A percentile compares a stretch with the other conserved stretches of the same genome.
Conservation (phyloP, 495 filamentous ascomycete species). For the Penicillium egyptiacum region DNA sequence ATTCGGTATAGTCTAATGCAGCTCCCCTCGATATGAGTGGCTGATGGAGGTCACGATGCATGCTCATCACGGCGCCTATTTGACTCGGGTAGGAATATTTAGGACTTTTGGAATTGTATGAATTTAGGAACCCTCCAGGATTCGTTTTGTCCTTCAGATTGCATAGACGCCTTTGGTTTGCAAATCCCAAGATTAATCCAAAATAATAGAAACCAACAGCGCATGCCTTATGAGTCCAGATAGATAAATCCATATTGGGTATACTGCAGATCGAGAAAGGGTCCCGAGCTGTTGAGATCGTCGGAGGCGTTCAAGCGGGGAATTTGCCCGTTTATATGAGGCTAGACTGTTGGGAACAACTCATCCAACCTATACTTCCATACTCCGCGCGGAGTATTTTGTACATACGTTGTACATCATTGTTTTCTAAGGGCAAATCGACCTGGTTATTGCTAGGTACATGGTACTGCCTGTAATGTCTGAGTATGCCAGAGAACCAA, state of each 20-base stretch:
- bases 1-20: slow-evolving; percentile 5
- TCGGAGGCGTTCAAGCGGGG: neutral
- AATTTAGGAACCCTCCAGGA: no score
- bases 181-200: neutral
- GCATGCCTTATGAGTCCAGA: neutral
- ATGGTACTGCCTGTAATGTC: neutral
- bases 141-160: neutral
- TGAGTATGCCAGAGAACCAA: neutral
- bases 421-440: neutral
- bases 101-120: neutral
- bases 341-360: neutral
- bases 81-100: slow-evolving; percentile 4
- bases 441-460: neutral
- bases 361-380: neutral
- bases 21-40: slow-evolving; percentile 9
- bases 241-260: neutral
- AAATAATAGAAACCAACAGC: neutral
- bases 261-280: neutral
- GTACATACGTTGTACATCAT: neutral
- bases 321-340: slow-evolving; percentile 1
- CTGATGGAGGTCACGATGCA: slow-evolving; percentile 2
- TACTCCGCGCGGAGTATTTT: neutral
- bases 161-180: neutral
- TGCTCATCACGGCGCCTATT: slow-evolving; percentile 13
- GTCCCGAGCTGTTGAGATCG: neutral